These are phyloP conservation scores for Abelmoschus esculentus DNA, from an alignment of 345 rosid species.

Conservation along the genomic window DNA sequence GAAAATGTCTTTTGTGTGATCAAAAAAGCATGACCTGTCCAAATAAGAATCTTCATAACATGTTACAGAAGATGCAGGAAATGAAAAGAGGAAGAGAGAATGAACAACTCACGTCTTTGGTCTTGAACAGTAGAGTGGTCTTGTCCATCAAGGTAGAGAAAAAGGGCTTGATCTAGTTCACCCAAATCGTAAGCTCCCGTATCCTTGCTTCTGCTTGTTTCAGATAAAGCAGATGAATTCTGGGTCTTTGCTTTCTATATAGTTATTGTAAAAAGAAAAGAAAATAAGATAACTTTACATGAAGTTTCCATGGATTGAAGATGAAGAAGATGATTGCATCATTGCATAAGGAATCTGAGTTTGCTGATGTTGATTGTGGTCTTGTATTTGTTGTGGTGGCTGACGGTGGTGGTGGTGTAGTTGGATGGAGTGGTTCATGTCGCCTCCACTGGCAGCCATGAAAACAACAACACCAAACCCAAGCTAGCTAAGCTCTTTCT, in stretches of 20 bases:
- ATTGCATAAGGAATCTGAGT: constrained; percentile 42
- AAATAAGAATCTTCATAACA: constrained; percentile 21
- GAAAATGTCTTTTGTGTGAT: constrained; percentile 58
- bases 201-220: constrained; percentile 32
- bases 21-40: constrained; percentile 12
- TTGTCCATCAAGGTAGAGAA: constrained; percentile 90
- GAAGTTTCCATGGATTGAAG: constrained; percentile 52
- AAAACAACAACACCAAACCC: neutral
- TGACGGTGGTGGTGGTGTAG: constrained; percentile 16
- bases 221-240: neutral
- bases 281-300: constrained; percentile 32
- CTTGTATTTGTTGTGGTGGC: constrained; percentile 21
- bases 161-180: constrained; percentile 92
- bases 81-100: constrained; percentile 2
- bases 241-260: neutral
- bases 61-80: constrained; percentile 2
- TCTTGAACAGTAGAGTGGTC: constrained; percentile 53
- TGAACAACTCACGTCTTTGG: constrained; percentile 52
- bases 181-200: constrained; percentile 60
- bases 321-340: constrained; percentile 42
- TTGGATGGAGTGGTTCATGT: constrained; percentile 23
- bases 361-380: constrained; percentile 37
- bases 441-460: constrained; percentile 42
- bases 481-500: neutral
- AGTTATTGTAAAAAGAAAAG: neutral